These are phyloP conservation scores for Microdochium trichocladiopsis DNA, from an alignment of 2,329 filamentous ascomycete species.

Conservation along the genomic window DNA sequence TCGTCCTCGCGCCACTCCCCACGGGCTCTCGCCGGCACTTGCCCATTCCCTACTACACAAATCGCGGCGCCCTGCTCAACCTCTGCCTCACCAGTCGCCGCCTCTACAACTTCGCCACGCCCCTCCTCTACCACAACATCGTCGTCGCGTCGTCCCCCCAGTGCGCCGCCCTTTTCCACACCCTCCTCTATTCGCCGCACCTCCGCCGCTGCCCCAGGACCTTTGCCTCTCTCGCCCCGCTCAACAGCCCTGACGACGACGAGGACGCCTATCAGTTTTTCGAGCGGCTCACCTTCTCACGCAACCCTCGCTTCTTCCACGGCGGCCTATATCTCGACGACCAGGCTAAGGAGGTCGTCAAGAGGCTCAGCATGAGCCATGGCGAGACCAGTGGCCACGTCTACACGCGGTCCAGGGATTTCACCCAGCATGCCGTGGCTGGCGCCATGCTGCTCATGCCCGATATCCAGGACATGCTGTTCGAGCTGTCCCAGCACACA, in stretches of 20 bases:
- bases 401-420: background rate
- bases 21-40: background rate
- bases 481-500: background rate
- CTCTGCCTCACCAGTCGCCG: background rate
- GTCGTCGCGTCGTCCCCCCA: background rate
- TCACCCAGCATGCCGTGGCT: background rate
- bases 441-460: background rate
- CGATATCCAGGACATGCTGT: background rate
- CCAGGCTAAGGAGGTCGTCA: background rate
- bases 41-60: constrained; percentile 4
- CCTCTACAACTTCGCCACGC: background rate
- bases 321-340: background rate
- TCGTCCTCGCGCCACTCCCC: background rate
- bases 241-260: background rate
- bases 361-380: background rate
- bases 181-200: background rate
- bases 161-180: background rate
- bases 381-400: background rate
- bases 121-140: background rate
- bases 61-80: constrained; percentile 1
- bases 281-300: background rate
- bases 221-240: background rate
- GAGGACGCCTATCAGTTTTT: background rate
- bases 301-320: background rate
- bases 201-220: background rate